phyloP scores from a whole-genome alignment of 2,329 filamentous ascomycete species.

The Paraphoma sp. region DNA sequence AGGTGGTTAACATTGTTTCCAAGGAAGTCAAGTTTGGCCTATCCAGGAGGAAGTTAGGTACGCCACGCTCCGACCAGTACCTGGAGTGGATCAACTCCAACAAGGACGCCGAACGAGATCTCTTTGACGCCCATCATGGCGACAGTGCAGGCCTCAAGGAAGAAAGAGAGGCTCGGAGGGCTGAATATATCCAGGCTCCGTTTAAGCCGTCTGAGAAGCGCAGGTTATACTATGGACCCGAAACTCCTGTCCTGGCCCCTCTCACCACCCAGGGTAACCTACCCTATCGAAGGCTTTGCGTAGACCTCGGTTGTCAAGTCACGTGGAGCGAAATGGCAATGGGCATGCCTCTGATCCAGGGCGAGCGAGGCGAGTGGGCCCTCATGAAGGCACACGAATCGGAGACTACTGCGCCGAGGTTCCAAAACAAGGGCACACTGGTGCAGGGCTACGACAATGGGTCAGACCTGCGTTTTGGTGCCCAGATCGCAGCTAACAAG shows the following conservation, averaged over 20 bases:
- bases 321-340: constrained; percentile 99
- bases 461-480: constrained; percentile 86
- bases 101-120: constrained; percentile 45
- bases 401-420: constrained; percentile 75
- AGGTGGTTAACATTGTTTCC: constrained; percentile 77
- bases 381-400: constrained; percentile 90
- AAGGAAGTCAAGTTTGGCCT: constrained; percentile 76
- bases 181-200: constrained; percentile 83
- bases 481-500: constrained; percentile 90
- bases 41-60: constrained; percentile 72
- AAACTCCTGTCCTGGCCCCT: constrained; percentile 92
- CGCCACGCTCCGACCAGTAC: constrained; percentile 77
- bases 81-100: constrained; percentile 78
- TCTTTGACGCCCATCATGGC: constrained; percentile 43
- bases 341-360: constrained; percentile 86
- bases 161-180: constrained; percentile 70
- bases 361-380: constrained; percentile 91
- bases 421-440: constrained; percentile 63
- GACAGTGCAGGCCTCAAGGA: constrained; percentile 40
- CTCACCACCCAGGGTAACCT: constrained; percentile 96
- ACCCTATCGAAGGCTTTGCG: constrained; percentile 89
- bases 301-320: constrained; percentile 85
- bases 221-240: constrained; percentile 88
- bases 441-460: constrained; percentile 81
- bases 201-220: constrained; percentile 93